Conservation (phyloP, 1,284 basidiomycete genomes). For the Moesziomyces globuligerus region DNA sequence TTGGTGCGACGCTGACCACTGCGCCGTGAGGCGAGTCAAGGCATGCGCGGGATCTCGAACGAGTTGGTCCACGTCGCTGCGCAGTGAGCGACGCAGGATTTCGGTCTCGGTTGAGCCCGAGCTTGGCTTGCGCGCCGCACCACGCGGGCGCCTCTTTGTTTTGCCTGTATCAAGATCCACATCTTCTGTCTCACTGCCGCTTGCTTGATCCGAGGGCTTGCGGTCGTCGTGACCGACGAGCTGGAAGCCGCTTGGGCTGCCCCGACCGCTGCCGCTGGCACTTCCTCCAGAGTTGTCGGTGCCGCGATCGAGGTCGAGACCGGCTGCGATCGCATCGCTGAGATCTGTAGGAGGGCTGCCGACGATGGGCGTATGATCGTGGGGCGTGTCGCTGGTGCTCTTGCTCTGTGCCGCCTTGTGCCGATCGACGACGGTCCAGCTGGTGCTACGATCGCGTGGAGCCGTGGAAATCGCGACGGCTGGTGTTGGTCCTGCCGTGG, state of each 20-base stretch:
- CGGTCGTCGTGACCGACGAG: constrained; percentile 28
- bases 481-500: constrained; percentile 7
- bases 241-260: constrained; percentile 24
- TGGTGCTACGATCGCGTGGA: constrained; percentile 19
- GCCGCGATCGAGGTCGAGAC: constrained; percentile 19
- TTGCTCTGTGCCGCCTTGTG: constrained; percentile 3
- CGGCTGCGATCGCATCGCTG: constrained; percentile 24
- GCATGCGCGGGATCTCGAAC: constrained; percentile 44
- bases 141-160: constrained; percentile 13
- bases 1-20: constrained; percentile 23
- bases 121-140: constrained; percentile 20
- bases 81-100: constrained; percentile 23
- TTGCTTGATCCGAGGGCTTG: constrained; percentile 1
- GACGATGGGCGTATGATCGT: constrained; percentile 40
- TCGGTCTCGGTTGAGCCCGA: constrained; percentile 39
- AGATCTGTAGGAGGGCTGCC: constrained; percentile 49
- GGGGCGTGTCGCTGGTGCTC: constrained; percentile 14
- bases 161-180: constrained; percentile 42
- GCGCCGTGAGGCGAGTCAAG: constrained; percentile 30
- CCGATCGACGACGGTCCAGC: constrained; percentile 52
- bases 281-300: constrained; percentile 5
- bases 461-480: constrained; percentile 6
- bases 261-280: constrained; percentile 5
- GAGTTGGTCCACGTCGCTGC: constrained; percentile 27
- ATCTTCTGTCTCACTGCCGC: constrained; percentile 35